Evolutionary conservation across 768 basidiomycete species (phyloP), one percentile per base, ranked within the genome.

Genomic region (Rhodotorula babjevae): DNA sequence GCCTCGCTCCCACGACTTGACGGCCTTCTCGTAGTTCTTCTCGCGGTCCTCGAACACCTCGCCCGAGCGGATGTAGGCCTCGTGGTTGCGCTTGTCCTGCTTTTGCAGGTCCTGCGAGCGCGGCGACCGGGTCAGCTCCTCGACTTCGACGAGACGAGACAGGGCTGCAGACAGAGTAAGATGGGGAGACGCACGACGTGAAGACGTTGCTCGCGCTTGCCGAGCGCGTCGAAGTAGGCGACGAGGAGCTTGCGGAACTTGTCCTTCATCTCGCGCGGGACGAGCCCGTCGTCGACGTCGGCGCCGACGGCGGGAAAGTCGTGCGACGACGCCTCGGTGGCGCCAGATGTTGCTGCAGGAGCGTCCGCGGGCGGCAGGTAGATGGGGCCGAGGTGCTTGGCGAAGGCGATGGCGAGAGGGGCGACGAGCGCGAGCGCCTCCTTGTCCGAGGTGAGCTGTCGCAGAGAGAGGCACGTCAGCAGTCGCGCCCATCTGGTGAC

Each of bases 11-110:
- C 97, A 97, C 58, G 88, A 86, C 81, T 91, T 93, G 52, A 93
- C 93, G 91, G 98, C 96, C 83, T 92, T 93, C 83, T 99, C 96
- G 80, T 99, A 99, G 18, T 91, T 93, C 81, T 98, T 94, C 80
- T 98, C 95, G 47, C 96, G 87, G 80, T 99, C 96, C 79, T 99
- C 96, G 77, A 99, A 99, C 73, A 99, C 97, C 82, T 99, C 95
- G 40, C 96, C 96, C 6, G 94, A 97, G 46, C 94, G 92, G 76
- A 99, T 98, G 80, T 99, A 99, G 68, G 96, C 96, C 83, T 99
- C 96, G 79, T 98, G 95, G 78, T 99, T 99, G 63, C 90, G 86
- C 73, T 89, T 89, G 81, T 98, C 96, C 82, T 96, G 94, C 75
- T 96, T 93, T 88, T 97, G 93, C 59, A 99, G 84, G 61, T 90